These are phyloP conservation scores for Venturia oleaginea DNA, from an alignment of 2,329 filamentous ascomycete species.

Conservation along the genomic window DNA sequence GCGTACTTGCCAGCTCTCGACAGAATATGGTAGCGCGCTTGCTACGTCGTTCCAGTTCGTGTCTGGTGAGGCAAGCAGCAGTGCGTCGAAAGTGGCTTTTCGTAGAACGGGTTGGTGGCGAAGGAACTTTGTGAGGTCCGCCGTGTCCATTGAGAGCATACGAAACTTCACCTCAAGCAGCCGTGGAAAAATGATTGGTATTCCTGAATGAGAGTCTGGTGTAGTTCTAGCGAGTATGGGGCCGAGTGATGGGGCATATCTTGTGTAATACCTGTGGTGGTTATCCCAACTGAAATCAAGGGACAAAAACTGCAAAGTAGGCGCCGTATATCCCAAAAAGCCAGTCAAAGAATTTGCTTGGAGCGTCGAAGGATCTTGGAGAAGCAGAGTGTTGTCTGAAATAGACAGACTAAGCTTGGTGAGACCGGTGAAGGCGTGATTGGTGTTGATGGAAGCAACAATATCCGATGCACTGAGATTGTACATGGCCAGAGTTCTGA, in stretches of 20 bases:
- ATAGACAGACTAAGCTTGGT: background rate
- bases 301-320: background rate
- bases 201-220: background rate
- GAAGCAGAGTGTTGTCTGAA: background rate
- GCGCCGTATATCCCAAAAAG: background rate
- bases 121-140: background rate
- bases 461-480: background rate
- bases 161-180: background rate
- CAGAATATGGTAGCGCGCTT: background rate
- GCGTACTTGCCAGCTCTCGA: background rate
- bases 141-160: background rate
- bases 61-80: background rate
- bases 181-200: background rate
- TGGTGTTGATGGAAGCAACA: background rate
- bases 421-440: background rate
- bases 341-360: background rate
- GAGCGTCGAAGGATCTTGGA: background rate
- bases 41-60: background rate
- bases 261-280: background rate
- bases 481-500: background rate
- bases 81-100: background rate
- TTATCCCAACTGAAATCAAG: background rate
- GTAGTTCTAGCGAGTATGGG: background rate
- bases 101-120: background rate
- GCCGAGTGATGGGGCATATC: background rate